Base-by-base conservation (phyloP, 176 grass and related monocot genomes). In the Bonia amplexicaulis region DNA sequence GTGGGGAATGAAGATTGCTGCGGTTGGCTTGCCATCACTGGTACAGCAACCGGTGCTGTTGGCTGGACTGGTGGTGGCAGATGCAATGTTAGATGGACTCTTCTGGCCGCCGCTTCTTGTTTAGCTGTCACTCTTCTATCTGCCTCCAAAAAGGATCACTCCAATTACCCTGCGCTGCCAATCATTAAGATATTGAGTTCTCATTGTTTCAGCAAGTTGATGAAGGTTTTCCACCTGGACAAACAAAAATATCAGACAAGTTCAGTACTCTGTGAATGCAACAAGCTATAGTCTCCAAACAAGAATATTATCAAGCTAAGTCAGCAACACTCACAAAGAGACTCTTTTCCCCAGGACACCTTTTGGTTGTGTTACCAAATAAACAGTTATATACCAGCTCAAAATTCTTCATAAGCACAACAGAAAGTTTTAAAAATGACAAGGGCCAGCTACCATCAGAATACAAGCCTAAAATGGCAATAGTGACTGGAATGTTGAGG, bases 151-250 rank as follows among this genome's bases (percentile, higher is more conserved):
- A 98, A 72, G 96, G 93, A 91, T 98, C 90, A 27, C 82, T 90
- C 46, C 57, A 57, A 84, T 93, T 61, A 82, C 90, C 91, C 83
- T 68, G 41, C 73, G 45, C 0, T 80, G 73, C 59, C 76, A 80
- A 71, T 81, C 80, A 77, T 86, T 81, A 20, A 93, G 69, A 90
- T 98, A 89, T 40, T 87, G 71, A 49, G 41, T 84, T 79, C 91
- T 92, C 86, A 85, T 69, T 49, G 80, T 88, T 80, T 95, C 93
- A 78, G 90, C 86, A 86, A 80, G 74, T 47, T 95, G 93, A 76
- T 98, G 93, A 86, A 92, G 84, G 82, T 87, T 88, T 85, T 95
- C 96, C 71, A 95, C 85, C 96, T 98, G 83, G 29, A 83, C 40
- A 82, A 80, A 85, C 22, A 85, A 49, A 31, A 77, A 67, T n/a